These are phyloP conservation scores for Mycena olivaceomarginata DNA, from an alignment of 768 basidiomycete species.

Conservation along the genomic window DNA sequence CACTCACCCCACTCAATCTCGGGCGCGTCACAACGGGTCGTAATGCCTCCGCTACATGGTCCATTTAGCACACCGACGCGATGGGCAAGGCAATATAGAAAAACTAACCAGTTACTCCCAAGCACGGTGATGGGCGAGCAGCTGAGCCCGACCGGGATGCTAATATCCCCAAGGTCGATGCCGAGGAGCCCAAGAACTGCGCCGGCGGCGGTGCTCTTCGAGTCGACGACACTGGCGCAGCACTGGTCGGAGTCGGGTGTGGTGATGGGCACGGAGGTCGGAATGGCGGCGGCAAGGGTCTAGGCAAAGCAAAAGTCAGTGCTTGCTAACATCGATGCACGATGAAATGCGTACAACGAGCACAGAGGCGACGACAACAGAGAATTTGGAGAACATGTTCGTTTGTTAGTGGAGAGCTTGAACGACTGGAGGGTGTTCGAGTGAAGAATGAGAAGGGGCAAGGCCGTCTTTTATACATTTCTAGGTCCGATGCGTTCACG, in stretches of 20 bases:
- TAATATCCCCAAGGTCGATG: constrained; percentile 33
- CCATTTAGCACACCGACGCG: not conserved
- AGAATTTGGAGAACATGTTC: constrained; percentile 39
- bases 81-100: not conserved
- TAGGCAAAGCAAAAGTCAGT: not conserved
- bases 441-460: not conserved
- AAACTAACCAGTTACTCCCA: constrained; percentile 34
- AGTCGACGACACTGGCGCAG: constrained; percentile 38
- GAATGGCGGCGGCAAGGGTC: constrained; percentile 43
- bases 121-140: constrained; percentile 41
- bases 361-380: constrained; percentile 9
- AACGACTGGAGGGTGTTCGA: constrained; percentile 36
- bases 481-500: not conserved
- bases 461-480: constrained; percentile 7
- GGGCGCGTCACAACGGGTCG: constrained; percentile 22
- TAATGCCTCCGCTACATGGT: constrained; percentile 7
- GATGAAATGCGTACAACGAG: constrained; percentile 11
- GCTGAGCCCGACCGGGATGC: constrained; percentile 38
- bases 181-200: constrained; percentile 7
- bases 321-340: too few relatives aligned
- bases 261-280: constrained; percentile 27
- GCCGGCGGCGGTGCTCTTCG: constrained; percentile 32
- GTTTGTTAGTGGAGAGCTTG: constrained; percentile 18
- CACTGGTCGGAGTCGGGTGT: constrained; percentile 38
- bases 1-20: constrained; percentile 35